Base-by-base conservation (phyloP, 208 protist genomes). In the Naegleria gruberi region DNA sequence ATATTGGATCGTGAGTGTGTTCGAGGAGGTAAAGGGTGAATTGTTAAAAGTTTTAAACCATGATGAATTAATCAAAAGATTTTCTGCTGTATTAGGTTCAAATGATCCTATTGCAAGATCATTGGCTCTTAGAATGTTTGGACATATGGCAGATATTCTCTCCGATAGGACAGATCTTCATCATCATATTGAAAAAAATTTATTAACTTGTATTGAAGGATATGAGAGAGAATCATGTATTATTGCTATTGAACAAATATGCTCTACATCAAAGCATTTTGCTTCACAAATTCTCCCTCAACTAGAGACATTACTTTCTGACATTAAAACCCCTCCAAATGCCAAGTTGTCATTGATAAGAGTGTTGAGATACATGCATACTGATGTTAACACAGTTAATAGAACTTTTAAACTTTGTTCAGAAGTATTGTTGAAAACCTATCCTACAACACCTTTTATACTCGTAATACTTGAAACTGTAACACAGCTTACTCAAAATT, bases 51-150 rank as follows among this genome's bases (percentile, higher is more conserved):
- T 88, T 19, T 65, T 88, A 40, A 88, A 88, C 42, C 46, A 88
- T 30, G 43, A 55, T 65, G 84, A 57, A 43, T 65, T 88, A 4
- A 65, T 65, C 23, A 41, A 57, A 41, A 51, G n/a, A 65, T 73
- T 65, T n/a, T 42, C 44, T 40, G 37, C 4, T 40, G 84, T 88
- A 37, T 88, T 88, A 41, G 43, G 34, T 40, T 46, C 37, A 30
- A 88, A 88, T 65, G 84, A 88, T 88, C 84, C 43, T 26, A 88
- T 88, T 65, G 84, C 84, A 26, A 51, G 84, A 88, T 34, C 84
- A 43, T 42, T 88, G 15, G 43, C 84, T 15, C 34, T 88, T 0
- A 51, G 84, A 19, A 40, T 65, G 43, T 65, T 88, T 34, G 43
- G n/a, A n/a, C n/a, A 51, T 7, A 88, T 88, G 84, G 41, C 84